A percentile compares a stretch with the other conserved stretches of the same genome.
These are phyloP conservation scores for Trametes coccinea DNA, from an alignment of 768 basidiomycete species.

Conservation along the genomic window DNA sequence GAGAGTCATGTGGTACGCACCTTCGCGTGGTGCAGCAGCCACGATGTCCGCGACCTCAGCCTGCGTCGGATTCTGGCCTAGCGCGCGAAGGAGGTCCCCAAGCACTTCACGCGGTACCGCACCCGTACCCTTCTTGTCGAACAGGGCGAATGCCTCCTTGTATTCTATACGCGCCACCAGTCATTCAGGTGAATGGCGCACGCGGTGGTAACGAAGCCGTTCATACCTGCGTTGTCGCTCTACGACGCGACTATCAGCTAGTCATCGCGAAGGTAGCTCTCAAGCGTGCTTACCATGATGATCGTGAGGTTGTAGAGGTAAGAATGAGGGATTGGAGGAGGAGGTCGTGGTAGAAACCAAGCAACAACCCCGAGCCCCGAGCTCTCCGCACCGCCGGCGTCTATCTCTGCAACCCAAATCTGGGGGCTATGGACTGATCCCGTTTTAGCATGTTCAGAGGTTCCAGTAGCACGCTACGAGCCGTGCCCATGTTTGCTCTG, in stretches of 20 bases:
- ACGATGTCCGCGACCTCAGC: slow-evolving; percentile 91
- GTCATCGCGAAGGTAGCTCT: neutral
- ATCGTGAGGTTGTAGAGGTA: neutral
- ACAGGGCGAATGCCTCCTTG: slow-evolving; percentile 96
- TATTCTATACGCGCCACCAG: slow-evolving; percentile 57
- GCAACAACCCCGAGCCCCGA: neutral
- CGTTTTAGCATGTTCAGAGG: slow-evolving; percentile 2
- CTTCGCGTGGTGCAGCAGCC: slow-evolving; percentile 69
- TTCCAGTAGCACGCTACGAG: neutral
- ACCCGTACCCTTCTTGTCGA: slow-evolving; percentile 95
- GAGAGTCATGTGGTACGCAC: slow-evolving; percentile 42
- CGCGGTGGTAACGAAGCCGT: slow-evolving; percentile 2
- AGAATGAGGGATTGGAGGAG: neutral
- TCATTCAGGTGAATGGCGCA: neutral
- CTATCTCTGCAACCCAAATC: slow-evolving; percentile 1
- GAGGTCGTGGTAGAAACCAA: neutral
- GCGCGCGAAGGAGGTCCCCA: slow-evolving; percentile 88
- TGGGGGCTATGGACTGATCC: neutral
- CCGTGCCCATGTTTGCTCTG: too few relatives aligned
- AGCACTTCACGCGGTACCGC: slow-evolving; percentile 84
- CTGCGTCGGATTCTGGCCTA: slow-evolving; percentile 99
- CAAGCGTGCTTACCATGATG: slow-evolving; percentile 10
- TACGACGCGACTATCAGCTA: slow-evolving; percentile 16
- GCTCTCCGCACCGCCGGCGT: neutral
- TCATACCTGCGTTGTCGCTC: slow-evolving; percentile 55